Base-by-base conservation (phyloP, 192 early-diverging fungal species). In the Entrophospora sp. region DNA sequence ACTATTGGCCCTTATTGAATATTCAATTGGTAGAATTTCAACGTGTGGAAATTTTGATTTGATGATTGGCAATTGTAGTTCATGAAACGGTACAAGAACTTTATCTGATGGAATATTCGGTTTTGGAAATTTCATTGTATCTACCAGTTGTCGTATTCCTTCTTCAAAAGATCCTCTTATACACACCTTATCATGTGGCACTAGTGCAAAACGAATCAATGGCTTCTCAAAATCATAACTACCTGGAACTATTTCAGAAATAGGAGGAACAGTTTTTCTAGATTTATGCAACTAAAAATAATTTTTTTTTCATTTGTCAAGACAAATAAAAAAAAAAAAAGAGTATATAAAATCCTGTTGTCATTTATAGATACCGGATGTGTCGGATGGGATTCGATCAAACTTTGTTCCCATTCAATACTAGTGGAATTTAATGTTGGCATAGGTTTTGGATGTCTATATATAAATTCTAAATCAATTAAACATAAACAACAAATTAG, bases 371-470 rank as follows among this genome's bases (percentile, higher is more conserved):
- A 71, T 74, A 76, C 74, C 8, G 85, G 85, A 60, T 87, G 85
- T 0, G 83, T 82, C 14, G 84, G 78, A 66, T 87, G 86, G 14
- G 84, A 84, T 53, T 87, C 86, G 5, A 83, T 49, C 13, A 87
- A 71, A 52, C 71, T 69, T 68, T 87, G 84, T 55, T 87, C 86
- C 86, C 86, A 87, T 36, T 81, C 83, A 16, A 85, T 65, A 10
- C 75, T 73, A 2, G 75, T 67, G 1, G 83, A 81, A 0, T 28
- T 18, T 9, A 79, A 45, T 5, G 69, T 52, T 18, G 75, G 79
- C 0, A 69, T 18, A n/a, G 66, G 20, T 12, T 67, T 69, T 16
- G 69, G 69, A 37, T 78, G 63, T 10, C 62, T 67, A 68, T 78
- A 80, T 22, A 70, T 73, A 52, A 63, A 76, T 60, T 68, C 73